phyloP scores from a whole-genome alignment of 2,329 filamentous ascomycete genomes.

The Diaporthe humulicola region DNA sequence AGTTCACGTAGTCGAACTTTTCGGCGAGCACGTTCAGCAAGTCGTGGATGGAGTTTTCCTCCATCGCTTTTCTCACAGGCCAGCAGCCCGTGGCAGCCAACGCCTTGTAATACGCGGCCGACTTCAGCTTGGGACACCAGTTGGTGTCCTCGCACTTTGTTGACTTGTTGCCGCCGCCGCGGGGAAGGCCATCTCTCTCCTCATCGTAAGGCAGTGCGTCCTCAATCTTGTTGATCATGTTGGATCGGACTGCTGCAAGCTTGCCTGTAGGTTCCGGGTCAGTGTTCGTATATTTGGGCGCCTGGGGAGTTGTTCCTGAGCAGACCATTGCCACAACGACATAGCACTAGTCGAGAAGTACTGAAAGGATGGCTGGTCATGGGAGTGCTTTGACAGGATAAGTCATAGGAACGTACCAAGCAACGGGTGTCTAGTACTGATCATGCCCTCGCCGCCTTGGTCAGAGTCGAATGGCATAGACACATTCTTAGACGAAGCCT shows the following conservation, averaged over 20 bases:
- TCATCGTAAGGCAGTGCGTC: not conserved
- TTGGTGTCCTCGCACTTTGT: not conserved
- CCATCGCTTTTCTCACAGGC: not conserved
- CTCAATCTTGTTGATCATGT: constrained; percentile 17
- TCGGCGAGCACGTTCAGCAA: not conserved
- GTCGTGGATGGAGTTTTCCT: not conserved
- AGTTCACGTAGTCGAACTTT: not conserved
- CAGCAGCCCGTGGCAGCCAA: not conserved
- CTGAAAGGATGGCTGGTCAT: too few species aligned
- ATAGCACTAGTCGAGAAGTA: not conserved
- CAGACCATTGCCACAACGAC: too few species aligned
- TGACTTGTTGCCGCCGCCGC: not conserved
- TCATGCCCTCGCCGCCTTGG: not conserved
- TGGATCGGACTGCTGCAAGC: not conserved
- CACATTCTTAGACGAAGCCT: not conserved
- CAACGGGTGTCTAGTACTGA: not conserved
- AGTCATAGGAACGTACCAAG: not conserved
- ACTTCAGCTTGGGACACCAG: constrained; percentile 18
- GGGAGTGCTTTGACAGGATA: too few species aligned
- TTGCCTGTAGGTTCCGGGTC: not conserved
- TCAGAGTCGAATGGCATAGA: not conserved
- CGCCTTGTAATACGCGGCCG: not conserved
- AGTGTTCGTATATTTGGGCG: not conserved
- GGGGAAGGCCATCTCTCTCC: constrained; percentile 6
- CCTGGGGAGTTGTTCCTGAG: fast-evolving